These are phyloP conservation scores for Paraglomus brasilianum DNA, from an alignment of 192 early-diverging fungal genomes.

Conservation along the genomic window DNA sequence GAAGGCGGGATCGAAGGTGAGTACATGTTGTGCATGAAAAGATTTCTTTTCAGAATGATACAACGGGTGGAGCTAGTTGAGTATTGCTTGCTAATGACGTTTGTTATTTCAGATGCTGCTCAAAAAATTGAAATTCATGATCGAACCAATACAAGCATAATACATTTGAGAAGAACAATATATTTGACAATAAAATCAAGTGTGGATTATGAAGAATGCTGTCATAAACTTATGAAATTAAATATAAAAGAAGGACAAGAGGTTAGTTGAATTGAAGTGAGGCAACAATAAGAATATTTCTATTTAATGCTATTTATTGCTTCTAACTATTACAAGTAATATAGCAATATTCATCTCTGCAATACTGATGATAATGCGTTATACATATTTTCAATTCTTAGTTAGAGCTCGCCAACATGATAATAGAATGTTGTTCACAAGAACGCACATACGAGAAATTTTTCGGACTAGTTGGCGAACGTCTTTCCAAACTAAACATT, in stretches of 20 bases:
- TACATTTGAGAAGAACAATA: constrained; percentile 88
- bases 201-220: constrained; percentile 93
- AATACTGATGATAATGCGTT: constrained; percentile 6
- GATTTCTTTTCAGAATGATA: background rate
- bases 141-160: constrained; percentile 83
- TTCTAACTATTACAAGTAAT: background rate
- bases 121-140: constrained; percentile 76
- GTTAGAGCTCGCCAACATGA: constrained; percentile 93
- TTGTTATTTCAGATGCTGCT: constrained; percentile 29
- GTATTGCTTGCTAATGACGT: no score
- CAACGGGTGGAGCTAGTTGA: no score
- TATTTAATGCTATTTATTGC: background rate
- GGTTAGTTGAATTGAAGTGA: constrained; percentile 32
- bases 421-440: constrained; percentile 95
- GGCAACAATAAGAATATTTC: background rate
- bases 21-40: background rate
- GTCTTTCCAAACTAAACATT: constrained; percentile 82
- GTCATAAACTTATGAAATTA: constrained; percentile 92
- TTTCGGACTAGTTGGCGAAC: constrained; percentile 91
- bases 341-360: background rate
- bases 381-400: constrained; percentile 32
- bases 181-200: constrained; percentile 96
- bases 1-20: constrained; percentile 48
- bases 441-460: constrained; percentile 93
- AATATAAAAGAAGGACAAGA: constrained; percentile 82